Percentiles rank a stretch among this genome's conserved stretches.
Evolutionary conservation across 202 grass and related monocot species (phyloP).

Genomic region (Setaria italica): DNA sequence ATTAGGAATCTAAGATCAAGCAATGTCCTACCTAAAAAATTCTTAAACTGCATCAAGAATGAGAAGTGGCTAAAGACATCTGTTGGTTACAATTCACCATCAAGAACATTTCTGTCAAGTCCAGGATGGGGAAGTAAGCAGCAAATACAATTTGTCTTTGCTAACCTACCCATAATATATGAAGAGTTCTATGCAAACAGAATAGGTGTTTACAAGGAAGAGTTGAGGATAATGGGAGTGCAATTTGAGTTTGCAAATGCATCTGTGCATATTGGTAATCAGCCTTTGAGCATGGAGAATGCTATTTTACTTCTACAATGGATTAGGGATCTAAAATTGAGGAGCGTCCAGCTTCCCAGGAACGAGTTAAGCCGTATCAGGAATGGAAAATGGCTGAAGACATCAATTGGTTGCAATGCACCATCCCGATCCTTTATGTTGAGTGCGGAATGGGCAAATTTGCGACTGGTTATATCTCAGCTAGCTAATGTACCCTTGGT

Average conservation of each 20-base stretch:
- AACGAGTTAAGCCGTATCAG: conserved; percentile 31
- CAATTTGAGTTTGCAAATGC: conserved; percentile 35
- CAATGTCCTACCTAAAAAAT: conserved; percentile 32
- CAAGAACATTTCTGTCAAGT: conserved; percentile 28
- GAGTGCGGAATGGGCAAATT: conserved; percentile 51
- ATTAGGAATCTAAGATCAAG: conserved; percentile 37
- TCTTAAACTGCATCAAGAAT: conserved; percentile 52
- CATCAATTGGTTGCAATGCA: conserved; percentile 58
- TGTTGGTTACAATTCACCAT: conserved; percentile 38
- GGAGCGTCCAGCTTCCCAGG: background rate
- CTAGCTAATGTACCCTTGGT: conserved; percentile 44
- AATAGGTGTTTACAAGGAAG: conserved; percentile 41
- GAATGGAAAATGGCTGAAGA: conserved; percentile 74
- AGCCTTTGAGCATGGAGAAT: conserved; percentile 29
- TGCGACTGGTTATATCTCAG: conserved; percentile 33
- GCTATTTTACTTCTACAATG: conserved; percentile 59
- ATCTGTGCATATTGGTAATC: conserved; percentile 24
- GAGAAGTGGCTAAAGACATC: conserved; percentile 54
- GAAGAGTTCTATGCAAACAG: conserved; percentile 36
- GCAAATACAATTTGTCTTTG: conserved; percentile 31
- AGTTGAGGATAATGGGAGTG: conserved; percentile 44
- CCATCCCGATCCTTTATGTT: conserved; percentile 62
- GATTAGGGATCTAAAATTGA: conserved; percentile 44
- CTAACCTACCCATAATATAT: conserved; percentile 49
- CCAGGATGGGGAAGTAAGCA: conserved; percentile 39